These are phyloP conservation scores for Globisporangium lucens DNA, from an alignment of 352 stramenopile genomes.

Conservation along the genomic window DNA sequence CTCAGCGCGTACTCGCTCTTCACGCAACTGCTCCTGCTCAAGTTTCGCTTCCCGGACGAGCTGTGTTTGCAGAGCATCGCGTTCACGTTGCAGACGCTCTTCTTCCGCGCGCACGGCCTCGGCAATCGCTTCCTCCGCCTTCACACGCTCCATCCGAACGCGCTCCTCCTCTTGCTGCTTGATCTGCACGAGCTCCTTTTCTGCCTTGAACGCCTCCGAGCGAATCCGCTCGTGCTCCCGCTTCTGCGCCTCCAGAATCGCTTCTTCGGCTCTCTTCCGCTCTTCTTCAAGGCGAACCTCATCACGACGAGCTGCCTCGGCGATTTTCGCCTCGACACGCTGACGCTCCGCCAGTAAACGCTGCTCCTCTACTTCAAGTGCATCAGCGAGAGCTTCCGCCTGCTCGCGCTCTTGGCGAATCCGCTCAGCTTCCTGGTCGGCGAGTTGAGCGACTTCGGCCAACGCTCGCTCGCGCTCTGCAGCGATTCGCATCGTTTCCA, in stretches of 20 bases:
- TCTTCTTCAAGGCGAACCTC: slow-evolving; percentile 5
- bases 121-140: slow-evolving; percentile 11
- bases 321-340: slow-evolving; percentile 26
- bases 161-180: slow-evolving; percentile 11
- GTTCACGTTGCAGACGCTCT: slow-evolving; percentile 11
- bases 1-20: slow-evolving; percentile 12
- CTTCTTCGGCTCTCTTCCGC: slow-evolving; percentile 4
- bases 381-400: slow-evolving; percentile 18
- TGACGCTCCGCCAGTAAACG: slow-evolving; percentile 12
- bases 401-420: slow-evolving; percentile 10
- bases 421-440: neutral
- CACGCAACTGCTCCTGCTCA: neutral
- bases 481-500: slow-evolving; percentile 8
- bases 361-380: slow-evolving; percentile 19
- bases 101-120: slow-evolving; percentile 9
- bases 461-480: slow-evolving; percentile 9
- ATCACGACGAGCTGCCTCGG: slow-evolving; percentile 2
- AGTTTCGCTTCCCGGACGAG: slow-evolving; percentile 9
- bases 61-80: slow-evolving; percentile 3
- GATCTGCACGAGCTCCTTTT: slow-evolving; percentile 26
- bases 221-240: slow-evolving; percentile 22
- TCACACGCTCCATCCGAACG: neutral
- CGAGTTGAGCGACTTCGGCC: neutral
- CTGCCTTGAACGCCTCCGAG: neutral
- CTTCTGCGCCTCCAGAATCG: slow-evolving; percentile 18